Evolutionary conservation across 169 alveolate species (phyloP).

Genomic region (Cryptosporidium bovis): DNA sequence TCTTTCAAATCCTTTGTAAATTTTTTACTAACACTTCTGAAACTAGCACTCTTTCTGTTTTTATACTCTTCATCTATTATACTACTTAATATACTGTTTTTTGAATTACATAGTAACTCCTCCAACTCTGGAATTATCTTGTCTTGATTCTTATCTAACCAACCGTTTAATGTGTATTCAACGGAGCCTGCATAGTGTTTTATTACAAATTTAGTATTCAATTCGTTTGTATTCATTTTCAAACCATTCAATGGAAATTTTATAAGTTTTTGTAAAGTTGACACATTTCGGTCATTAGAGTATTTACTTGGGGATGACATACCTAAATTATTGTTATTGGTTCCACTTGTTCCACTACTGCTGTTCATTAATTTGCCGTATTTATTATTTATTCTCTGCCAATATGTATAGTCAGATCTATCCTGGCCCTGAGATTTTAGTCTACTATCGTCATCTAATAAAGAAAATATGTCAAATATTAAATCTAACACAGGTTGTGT

Average conservation of each 20-base stretch:
- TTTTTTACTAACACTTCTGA: constrained; percentile 79
- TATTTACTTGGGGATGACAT: constrained; percentile 25
- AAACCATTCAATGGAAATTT: constrained; percentile 59
- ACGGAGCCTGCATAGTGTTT: constrained; percentile 90
- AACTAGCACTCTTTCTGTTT: constrained; percentile 49
- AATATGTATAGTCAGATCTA: constrained; percentile 48
- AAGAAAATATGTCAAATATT: constrained; percentile 52
- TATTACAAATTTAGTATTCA: constrained; percentile 73
- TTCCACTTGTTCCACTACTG: background rate
- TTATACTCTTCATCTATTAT: constrained; percentile 39
- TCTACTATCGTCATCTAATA: constrained; percentile 65
- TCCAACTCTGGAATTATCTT: constrained; percentile 81
- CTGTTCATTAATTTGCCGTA: constrained; percentile 52
- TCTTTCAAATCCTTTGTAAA: constrained; percentile 78
- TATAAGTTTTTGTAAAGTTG: constrained; percentile 3
- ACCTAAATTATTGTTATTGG: background rate
- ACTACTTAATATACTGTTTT: constrained; percentile 60
- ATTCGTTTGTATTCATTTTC: constrained; percentile 9
- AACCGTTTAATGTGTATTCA: constrained; percentile 81
- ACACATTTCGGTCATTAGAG: background rate
- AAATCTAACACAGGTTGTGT: constrained; percentile 52
- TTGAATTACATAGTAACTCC: constrained; percentile 75
- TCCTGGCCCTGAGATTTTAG: constrained; percentile 70
- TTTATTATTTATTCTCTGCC: constrained; percentile 64
- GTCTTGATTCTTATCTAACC: constrained; percentile 88